phyloP scores from a whole-genome alignment of 495 filamentous ascomycete species.

The Penicillium cosmopolitanum region DNA sequence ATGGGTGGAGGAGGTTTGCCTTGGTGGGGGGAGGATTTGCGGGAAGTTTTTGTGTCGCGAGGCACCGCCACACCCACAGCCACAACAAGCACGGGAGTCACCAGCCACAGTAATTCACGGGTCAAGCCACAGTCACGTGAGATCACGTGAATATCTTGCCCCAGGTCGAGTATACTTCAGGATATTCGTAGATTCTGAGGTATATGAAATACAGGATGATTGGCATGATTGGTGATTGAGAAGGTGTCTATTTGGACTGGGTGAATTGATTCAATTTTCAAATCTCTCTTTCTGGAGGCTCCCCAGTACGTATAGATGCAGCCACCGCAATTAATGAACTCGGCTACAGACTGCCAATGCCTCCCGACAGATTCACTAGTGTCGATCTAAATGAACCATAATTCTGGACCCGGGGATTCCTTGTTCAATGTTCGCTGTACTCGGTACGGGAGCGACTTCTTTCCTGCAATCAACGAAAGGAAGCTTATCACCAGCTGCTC shows the following conservation, averaged over 20 bases:
- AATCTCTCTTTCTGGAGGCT: too few species aligned
- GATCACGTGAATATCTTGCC: not conserved
- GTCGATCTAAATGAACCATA: conserved; percentile 10
- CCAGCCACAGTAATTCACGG: not conserved
- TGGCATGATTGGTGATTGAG: too few species aligned
- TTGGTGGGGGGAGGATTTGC: conserved; percentile 38
- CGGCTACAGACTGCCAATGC: too few species aligned
- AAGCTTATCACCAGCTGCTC: conserved; percentile 19
- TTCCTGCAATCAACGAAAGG: conserved; percentile 17
- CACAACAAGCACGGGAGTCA: not conserved
- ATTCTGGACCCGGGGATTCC: not conserved
- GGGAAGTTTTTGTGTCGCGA: conserved; percentile 52
- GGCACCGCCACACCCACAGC: conserved; percentile 38
- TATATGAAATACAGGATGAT: too few species aligned
- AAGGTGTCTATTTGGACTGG: too few species aligned
- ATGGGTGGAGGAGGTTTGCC: conserved; percentile 23
- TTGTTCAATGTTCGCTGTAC: not conserved
- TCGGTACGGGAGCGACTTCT: not conserved
- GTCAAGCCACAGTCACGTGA: not conserved
- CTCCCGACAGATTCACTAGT: not conserved
- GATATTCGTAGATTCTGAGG: too few species aligned
- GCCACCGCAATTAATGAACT: too few species aligned
- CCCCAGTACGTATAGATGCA: too few species aligned
- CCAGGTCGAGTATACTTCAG: too few species aligned
- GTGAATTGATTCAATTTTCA: too few species aligned